Evolutionary conservation across 371 early-diverging fungal species (phyloP), one percentile per base, ranked within the genome.

Genomic region (Furculomyces boomerangus): DNA sequence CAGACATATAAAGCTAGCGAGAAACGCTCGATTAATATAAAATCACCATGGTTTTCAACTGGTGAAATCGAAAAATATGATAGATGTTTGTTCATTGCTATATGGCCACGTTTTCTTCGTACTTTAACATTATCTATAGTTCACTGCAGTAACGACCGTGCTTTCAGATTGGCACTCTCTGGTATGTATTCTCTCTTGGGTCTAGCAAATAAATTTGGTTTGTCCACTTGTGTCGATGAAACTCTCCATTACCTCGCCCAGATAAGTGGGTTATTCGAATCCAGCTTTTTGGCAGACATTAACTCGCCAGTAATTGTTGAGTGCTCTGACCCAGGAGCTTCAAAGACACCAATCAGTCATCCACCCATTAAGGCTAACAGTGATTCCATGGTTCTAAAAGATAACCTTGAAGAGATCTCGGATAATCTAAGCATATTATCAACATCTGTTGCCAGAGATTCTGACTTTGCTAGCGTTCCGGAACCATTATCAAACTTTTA

Each of bases 1-100:
- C 75, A 86, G 26, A 76, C 80, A 0, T 83, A 82, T 71, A 73
- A 77, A 78, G 70, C 55, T 62, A n/a, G n/a, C n/a, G n/a, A n/a
- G n/a, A n/a, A n/a, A n/a, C n/a, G n/a, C n/a, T n/a, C n/a, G n/a
- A n/a, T n/a, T n/a, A 8, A 20, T 43, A 13, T 3, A n/a, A 16
- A 16, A 5, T 10, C 22, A n/a, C 32, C 61, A n/a, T 57, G 59
- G 67, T 52, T 57, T 46, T 39, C 61, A 30, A 54, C 57, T 25
- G 51, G 59, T 8, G 60, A 55, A 2, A 26, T 41, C 40, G 56
- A 60, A 53, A 51, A 53, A 45, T 63, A 59, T 22, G 71, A 70
- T 57, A 54, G 56, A 18, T 57, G 54, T 31, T 44, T 71, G 45
- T 57, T 71, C 32, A 56, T 52, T 1, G 51, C 57, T 27, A 56